Conservation (phyloP, 2,329 filamentous ascomycete species). For the Sarocladiaceae sp. region DNA sequence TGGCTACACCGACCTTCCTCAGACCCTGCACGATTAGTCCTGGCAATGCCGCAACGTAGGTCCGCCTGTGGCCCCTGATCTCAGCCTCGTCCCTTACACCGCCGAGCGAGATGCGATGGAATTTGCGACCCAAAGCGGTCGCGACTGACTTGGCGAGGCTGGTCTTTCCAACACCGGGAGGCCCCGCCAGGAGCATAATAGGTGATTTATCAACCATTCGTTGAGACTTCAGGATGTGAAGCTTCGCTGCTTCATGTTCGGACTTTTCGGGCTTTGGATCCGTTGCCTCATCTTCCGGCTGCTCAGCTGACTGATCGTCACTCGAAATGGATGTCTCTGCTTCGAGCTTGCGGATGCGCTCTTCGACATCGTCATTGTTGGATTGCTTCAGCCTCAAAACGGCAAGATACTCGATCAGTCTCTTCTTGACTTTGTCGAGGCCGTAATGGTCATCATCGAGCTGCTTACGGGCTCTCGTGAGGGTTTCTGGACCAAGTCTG, state of each 20-base stretch:
- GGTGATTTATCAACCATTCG: slow-evolving; percentile 91
- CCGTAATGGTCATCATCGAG: slow-evolving; percentile 96
- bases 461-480: slow-evolving; percentile 76
- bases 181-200: slow-evolving; percentile 86
- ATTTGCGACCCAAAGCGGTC: slow-evolving; percentile 85
- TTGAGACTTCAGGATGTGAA: slow-evolving; percentile 72
- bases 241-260: slow-evolving; percentile 44
- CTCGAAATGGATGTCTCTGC: slow-evolving; percentile 35
- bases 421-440: slow-evolving; percentile 94
- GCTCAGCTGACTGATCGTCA: slow-evolving; percentile 17
- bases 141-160: slow-evolving; percentile 91
- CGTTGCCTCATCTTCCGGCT: slow-evolving; percentile 18
- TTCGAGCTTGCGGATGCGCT: slow-evolving; percentile 64
- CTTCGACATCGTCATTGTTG: slow-evolving; percentile 75
- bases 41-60: slow-evolving; percentile 98
- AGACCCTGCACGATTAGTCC: slow-evolving; percentile 88
- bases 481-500: slow-evolving; percentile 72
- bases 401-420: slow-evolving; percentile 88
- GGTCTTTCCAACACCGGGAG: slow-evolving; percentile 93
- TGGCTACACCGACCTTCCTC: slow-evolving; percentile 91
- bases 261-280: background rate
- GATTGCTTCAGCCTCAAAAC: slow-evolving; percentile 94
- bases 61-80: slow-evolving; percentile 88
- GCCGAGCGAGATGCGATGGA: slow-evolving; percentile 93
- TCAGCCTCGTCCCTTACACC: slow-evolving; percentile 95